phyloP scores from a whole-genome alignment of 2,329 filamentous ascomycete species.

The Aspergillus thermomutatus region DNA sequence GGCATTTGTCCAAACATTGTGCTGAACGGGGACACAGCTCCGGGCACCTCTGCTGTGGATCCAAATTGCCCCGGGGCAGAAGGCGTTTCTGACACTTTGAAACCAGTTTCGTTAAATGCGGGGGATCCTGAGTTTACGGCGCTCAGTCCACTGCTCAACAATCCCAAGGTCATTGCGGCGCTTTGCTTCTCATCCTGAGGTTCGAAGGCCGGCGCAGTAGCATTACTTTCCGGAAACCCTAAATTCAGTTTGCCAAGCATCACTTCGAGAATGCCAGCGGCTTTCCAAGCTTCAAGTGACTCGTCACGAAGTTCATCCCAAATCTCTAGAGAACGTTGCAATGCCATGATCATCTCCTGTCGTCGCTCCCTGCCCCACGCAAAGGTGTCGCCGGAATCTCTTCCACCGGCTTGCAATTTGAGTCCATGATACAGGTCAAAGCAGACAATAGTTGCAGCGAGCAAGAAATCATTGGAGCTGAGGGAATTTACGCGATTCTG shows the following conservation, averaged over 20 bases:
- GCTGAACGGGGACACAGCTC: slow-evolving; percentile 52
- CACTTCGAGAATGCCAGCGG: slow-evolving; percentile 72
- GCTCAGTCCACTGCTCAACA: slow-evolving; percentile 62
- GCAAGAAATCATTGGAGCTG: slow-evolving; percentile 78
- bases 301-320: slow-evolving; percentile 75
- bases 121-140: slow-evolving; percentile 38
- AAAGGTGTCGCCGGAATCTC: slow-evolving; percentile 38
- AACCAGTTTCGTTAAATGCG: slow-evolving; percentile 26
- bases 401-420: slow-evolving; percentile 32
- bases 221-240: slow-evolving; percentile 23
- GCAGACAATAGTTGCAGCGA: slow-evolving; percentile 79
- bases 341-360: slow-evolving; percentile 69
- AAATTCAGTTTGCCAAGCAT: slow-evolving; percentile 73
- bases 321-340: slow-evolving; percentile 71
- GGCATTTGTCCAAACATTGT: slow-evolving; percentile 54
- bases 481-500: slow-evolving; percentile 77
- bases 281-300: slow-evolving; percentile 89
- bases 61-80: slow-evolving; percentile 21
- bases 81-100: slow-evolving; percentile 29
- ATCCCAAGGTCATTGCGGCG: slow-evolving; percentile 68
- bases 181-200: slow-evolving; percentile 58
- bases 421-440: slow-evolving; percentile 70
- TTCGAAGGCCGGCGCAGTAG: slow-evolving; percentile 28
- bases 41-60: slow-evolving; percentile 34
- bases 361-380: slow-evolving; percentile 51